phyloP scores from a whole-genome alignment of 345 rosid genomes.

The Syzygium jambos region DNA sequence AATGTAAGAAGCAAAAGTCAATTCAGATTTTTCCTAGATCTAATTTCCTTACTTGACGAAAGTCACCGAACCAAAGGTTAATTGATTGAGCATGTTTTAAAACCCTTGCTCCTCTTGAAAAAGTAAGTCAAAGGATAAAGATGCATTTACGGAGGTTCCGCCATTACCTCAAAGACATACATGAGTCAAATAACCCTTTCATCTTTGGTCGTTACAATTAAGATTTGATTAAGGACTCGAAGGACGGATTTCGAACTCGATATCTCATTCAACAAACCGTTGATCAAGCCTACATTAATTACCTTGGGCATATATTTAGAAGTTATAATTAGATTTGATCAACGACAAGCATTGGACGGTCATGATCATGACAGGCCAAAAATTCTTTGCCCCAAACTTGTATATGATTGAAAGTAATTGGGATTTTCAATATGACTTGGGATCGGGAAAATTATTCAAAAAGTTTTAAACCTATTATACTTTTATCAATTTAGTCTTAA shows the following conservation, averaged over 20 bases:
- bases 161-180: not conserved
- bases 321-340: not conserved
- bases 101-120: not conserved
- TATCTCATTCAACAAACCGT: not conserved
- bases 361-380: not conserved
- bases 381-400: not conserved
- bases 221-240: not conserved
- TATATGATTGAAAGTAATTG: not conserved
- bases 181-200: too few species aligned
- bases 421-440: not conserved
- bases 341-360: not conserved
- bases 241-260: not conserved
- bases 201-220: too few species aligned
- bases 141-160: not conserved
- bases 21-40: not conserved
- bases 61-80: not conserved
- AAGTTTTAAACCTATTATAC: too few species aligned
- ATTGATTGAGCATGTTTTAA: not conserved
- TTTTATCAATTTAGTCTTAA: too few species aligned
- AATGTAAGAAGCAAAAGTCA: not conserved
- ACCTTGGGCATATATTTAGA: not conserved
- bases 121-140: not conserved
- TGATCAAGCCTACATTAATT: not conserved
- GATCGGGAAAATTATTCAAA: not conserved
- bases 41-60: not conserved